A percentile compares a stretch with the other conserved stretches of the same genome.
phyloP scores from a whole-genome alignment of 2,329 filamentous ascomycete genomes.

The Neonectria ditissima region DNA sequence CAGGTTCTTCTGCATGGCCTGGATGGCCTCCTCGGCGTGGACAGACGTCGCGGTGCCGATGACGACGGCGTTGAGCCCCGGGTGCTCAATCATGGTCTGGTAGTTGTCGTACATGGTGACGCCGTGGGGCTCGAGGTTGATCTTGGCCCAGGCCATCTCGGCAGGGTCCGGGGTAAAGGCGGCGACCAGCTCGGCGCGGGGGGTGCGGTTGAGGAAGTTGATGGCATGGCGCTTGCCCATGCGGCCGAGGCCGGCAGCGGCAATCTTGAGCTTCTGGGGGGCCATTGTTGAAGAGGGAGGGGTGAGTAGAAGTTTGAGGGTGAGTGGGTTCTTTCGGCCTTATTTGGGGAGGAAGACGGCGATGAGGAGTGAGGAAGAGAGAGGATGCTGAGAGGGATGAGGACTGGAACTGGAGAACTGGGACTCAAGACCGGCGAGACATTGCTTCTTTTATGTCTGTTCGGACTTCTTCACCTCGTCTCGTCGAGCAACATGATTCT shows the following conservation, averaged over 20 bases:
- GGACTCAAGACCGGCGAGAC: conserved; percentile 9
- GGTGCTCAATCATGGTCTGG: conserved; percentile 58
- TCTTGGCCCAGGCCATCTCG: conserved; percentile 58
- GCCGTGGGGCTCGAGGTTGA: conserved; percentile 57
- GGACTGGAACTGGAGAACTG: too few species aligned
- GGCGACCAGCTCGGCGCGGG: conserved; percentile 61
- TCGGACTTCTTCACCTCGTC: background rate
- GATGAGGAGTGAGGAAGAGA: too few species aligned
- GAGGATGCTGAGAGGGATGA: conserved; percentile 1
- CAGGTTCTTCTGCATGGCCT: conserved; percentile 64
- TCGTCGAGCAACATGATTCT: background rate
- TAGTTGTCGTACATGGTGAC: conserved; percentile 59
- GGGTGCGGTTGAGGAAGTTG: conserved; percentile 59
- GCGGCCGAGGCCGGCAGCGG: conserved; percentile 62
- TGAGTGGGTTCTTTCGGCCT: too few species aligned
- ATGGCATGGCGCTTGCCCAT: conserved; percentile 66
- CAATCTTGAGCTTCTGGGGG: conserved; percentile 54
- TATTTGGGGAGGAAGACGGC: background rate
- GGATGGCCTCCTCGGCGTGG: conserved; percentile 68
- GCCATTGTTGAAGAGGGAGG: conserved; percentile 14
- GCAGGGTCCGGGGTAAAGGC: conserved; percentile 59
- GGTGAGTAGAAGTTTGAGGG: background rate
- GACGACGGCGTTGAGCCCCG: conserved; percentile 55
- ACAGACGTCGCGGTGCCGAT: conserved; percentile 60
- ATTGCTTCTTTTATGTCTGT: conserved; percentile 25